A percentile compares a stretch with the other conserved stretches of the same genome.
Evolutionary conservation across 1,284 basidiomycete species (phyloP).

Genomic region (Volvariella volvacea): DNA sequence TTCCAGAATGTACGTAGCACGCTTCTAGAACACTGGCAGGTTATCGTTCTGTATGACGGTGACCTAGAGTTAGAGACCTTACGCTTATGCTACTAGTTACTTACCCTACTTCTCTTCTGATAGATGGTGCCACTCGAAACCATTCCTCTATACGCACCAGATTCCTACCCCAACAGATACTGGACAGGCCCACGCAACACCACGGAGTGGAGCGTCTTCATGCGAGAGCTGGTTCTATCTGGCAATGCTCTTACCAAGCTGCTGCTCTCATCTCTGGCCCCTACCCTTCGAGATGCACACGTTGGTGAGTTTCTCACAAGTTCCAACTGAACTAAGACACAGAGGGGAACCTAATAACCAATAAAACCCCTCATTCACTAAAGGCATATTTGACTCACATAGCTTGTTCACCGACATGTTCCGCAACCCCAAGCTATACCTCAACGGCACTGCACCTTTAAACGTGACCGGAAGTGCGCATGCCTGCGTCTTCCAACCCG

Average conservation of each 20-base stretch:
- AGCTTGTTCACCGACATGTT: conserved; percentile 49
- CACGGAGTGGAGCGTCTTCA: conserved; percentile 42
- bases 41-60: too few relatives aligned
- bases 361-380: not conserved
- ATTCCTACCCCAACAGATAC: conserved; percentile 35
- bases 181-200: conserved; percentile 39
- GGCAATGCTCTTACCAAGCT: conserved; percentile 36
- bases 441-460: conserved; percentile 53
- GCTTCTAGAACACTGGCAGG: not conserved
- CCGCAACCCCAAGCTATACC: conserved; percentile 36
- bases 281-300: conserved; percentile 23
- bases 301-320: conserved; percentile 18
- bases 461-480: conserved; percentile 46
- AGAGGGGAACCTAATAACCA: not conserved
- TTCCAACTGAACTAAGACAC: not conserved
- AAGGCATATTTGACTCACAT: conserved; percentile 49
- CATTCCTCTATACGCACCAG: conserved; percentile 32
- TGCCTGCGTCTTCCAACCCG: conserved; percentile 36
- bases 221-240: conserved; percentile 35
- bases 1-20: conserved; percentile 34
- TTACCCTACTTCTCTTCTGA: too few relatives aligned
- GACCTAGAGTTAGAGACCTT: too few relatives aligned
- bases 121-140: conserved; percentile 44
- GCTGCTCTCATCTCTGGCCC: conserved; percentile 32
- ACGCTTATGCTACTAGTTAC: too few relatives aligned